Base-by-base conservation (phyloP, 352 stramenopile genomes). In the Globisporangium perplexum region DNA sequence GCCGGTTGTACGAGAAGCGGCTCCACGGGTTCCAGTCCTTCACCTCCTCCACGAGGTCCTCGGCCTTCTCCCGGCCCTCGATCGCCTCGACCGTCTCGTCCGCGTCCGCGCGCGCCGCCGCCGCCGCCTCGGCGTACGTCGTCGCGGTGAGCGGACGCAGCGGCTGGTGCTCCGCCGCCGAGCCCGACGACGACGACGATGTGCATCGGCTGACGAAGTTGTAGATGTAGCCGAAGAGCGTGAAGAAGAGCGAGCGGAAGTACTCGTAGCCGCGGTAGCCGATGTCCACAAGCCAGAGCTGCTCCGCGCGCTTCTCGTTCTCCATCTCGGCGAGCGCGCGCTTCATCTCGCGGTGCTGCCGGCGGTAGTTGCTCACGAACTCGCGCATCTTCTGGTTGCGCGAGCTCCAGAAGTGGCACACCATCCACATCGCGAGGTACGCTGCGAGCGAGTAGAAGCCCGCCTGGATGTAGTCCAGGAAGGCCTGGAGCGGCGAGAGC, bases 281-380 rank as follows among this genome's bases (percentile, higher is more conserved):
- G 54, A 95, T 82, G 51, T 86, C 85, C 2, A 93, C 68, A 47
- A 95, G 68, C 82, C 82, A 93, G 58, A 95, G 66, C 51, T 90
- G 77, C 63, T 95, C 83, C 8, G 82, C 73, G 10, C 82, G 80
- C 62, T 89, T 89, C 48, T 95, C 80, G 46, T 80, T 83, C 56
- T 92, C 78, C 65, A 90, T 90, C 7, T 78, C 66, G 36, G 76
- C 53, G 47, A 95, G 60, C 44, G 78, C 65, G 46, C 80, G 78
- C 53, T 90, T 78, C 59, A 93, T 73, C 28, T 87, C 81, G 43
- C 84, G 84, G 30, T 83, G 78, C 15, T 78, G 72, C 23, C 84
- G 80, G 31, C 83, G 74, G 53, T 95, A 95, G 57, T 91, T 93
- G 62, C 78, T 90, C 35, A 95, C 84, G 57, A 92, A 90, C 66